phyloP scores from a whole-genome alignment of 345 rosid species.

The Moringa oleifera region DNA sequence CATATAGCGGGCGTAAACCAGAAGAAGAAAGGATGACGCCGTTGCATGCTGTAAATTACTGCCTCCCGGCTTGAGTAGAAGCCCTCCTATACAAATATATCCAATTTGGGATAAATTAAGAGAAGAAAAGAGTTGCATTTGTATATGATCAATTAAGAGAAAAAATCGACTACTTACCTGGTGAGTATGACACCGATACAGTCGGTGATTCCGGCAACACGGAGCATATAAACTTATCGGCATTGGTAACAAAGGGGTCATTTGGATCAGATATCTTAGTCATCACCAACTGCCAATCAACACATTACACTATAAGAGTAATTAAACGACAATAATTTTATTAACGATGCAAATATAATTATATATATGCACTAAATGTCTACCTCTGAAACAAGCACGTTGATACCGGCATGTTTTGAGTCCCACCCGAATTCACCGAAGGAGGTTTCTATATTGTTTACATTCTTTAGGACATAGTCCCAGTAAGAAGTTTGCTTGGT shows the following conservation, averaged over 20 bases:
- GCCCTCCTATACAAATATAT: slow-evolving; percentile 31
- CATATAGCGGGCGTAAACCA: slow-evolving; percentile 36
- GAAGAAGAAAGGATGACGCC: slow-evolving; percentile 39
- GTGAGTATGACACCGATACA: slow-evolving; percentile 35
- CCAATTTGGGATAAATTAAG: neutral
- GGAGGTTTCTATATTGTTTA: slow-evolving; percentile 14
- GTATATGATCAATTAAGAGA: too few species aligned
- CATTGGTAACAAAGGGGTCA: slow-evolving; percentile 22
- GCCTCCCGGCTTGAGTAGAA: slow-evolving; percentile 44
- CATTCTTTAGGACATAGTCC: slow-evolving; percentile 30
- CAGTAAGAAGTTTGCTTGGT: slow-evolving; percentile 44
- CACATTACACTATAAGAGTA: neutral
- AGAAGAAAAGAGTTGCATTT: too few species aligned
- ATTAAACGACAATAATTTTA: too few species aligned
- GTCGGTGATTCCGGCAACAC: slow-evolving; percentile 56
- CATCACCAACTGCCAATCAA: slow-evolving; percentile 19
- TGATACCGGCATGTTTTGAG: slow-evolving; percentile 66
- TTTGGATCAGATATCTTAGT: neutral
- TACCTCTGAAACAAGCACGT: slow-evolving; percentile 68
- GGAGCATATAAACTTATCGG: slow-evolving; percentile 38
- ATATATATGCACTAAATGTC: neutral
- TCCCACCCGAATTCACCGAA: slow-evolving; percentile 80
- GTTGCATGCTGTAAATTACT: slow-evolving; percentile 61
- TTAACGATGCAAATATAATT: too few species aligned
- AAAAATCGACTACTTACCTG: slow-evolving; percentile 23